Conservation (phyloP, 305 asterid genomes). For the Fraxinus velutina region DNA sequence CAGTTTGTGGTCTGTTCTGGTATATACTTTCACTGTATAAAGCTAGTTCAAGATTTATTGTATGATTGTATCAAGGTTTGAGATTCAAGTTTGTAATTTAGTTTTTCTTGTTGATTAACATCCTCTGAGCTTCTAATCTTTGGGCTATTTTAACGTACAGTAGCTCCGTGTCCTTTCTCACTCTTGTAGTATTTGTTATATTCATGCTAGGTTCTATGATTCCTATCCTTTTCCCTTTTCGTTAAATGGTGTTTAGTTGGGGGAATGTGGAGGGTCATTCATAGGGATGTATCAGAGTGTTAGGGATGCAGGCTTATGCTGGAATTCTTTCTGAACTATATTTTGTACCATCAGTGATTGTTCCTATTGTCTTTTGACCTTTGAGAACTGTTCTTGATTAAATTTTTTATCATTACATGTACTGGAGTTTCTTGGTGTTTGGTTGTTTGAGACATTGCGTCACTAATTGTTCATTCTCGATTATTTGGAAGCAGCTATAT, state of each 20-base stretch:
- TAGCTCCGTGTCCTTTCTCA: background rate
- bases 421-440: slow-evolving; percentile 17
- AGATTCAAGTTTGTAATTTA: slow-evolving; percentile 5
- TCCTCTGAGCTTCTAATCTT: slow-evolving; percentile 17
- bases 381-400: background rate
- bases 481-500: slow-evolving; percentile 58
- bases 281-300: slow-evolving; percentile 5
- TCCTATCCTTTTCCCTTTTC: background rate
- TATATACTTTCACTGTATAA: background rate
- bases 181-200: background rate
- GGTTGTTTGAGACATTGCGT: slow-evolving; percentile 15
- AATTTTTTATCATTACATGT: background rate
- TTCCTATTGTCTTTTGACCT: slow-evolving; percentile 3
- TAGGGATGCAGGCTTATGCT: background rate
- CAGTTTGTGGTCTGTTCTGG: background rate
- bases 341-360: background rate
- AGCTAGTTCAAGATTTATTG: slow-evolving; percentile 13
- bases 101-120: slow-evolving; percentile 11
- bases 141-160: background rate
- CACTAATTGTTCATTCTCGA: slow-evolving; percentile 21
- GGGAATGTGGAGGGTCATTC: background rate
- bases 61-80: slow-evolving; percentile 2
- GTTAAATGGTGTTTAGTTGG: background rate
- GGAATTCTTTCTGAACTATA: background rate
- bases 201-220: background rate